Base-by-base conservation (phyloP, 352 stramenopile genomes). In the Pythium monospermum region DNA sequence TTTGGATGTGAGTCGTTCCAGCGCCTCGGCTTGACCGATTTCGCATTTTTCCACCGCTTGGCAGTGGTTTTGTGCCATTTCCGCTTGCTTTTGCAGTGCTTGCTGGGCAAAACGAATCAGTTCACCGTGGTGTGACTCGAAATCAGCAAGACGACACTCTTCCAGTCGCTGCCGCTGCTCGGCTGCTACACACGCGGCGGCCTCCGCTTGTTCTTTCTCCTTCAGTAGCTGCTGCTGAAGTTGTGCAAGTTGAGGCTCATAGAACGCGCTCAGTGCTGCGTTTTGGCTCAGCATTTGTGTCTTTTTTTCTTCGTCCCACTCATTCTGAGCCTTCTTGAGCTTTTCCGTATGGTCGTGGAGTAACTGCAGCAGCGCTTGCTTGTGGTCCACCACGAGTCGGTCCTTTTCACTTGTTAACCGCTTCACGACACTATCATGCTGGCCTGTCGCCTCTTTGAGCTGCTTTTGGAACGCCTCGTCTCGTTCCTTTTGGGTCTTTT, bases 401-500 rank as follows among this genome's bases (percentile, higher is more conserved):
- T 68, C 45, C 22, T 57, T 58, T 21, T 64, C 49, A 19, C 33
- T 54, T 18, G 32, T 35, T 6, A 64, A 44, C 4, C 56, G 46
- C 36, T 49, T 67, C 41, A 83, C 46, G 2, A 32, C 49, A 18
- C 36, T 63, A 21, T 77, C 73, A 12, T 59, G 46, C 39, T 78
- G 56, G 6, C 26, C 25, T 8, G 60, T 44, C 0, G 80, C 44
- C 4, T 66, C 68, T 35, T 71, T 55, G 18, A 83, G 26, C 44
- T 73, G 62, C 26, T 68, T 78, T 18, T 66, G 46, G 10, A 73
- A 49, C 21, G 56, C 38, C 23, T 75, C 61, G 27, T 85, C 69
- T 23, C 67, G 66, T 12, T 85, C 68, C 28, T 78, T 73, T 37
- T 76, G 66, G 0, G 41, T 45, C n/a, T 74, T 69, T 10, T 67